A percentile compares a stretch with the other conserved stretches of the same genome.
Conservation (phyloP, 208 protist species). For the Trypanosoma cruzi region DNA sequence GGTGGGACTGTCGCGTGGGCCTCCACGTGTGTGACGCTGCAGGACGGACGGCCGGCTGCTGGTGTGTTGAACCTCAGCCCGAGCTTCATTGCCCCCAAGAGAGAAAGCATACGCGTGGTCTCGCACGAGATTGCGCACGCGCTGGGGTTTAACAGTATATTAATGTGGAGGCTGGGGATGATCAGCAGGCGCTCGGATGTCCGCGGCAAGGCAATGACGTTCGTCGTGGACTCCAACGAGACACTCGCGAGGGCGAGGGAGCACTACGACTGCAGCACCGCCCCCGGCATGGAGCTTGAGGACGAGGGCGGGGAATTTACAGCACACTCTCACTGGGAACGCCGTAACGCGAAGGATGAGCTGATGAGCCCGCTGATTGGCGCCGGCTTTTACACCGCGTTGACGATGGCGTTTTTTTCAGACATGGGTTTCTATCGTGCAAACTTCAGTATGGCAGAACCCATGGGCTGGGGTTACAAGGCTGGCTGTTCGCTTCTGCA, state of each 20-base stretch:
- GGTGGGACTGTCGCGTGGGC: slow-evolving; percentile 55
- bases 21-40: slow-evolving; percentile 28
- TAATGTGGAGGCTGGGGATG: slow-evolving; percentile 6
- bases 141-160: slow-evolving; percentile 34
- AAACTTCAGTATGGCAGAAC: slow-evolving; percentile 56
- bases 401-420: slow-evolving; percentile 79
- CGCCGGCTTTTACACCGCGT: slow-evolving; percentile 13
- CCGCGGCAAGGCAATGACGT: slow-evolving; percentile 34
- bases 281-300: slow-evolving; percentile 70
- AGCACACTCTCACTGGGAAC: slow-evolving; percentile 85
- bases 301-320: slow-evolving; percentile 52
- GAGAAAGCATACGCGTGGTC: slow-evolving; percentile 40
- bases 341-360: slow-evolving; percentile 76
- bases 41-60: slow-evolving; percentile 27
- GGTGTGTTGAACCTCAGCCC: slow-evolving; percentile 57
- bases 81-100: slow-evolving; percentile 18
- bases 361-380: slow-evolving; percentile 56
- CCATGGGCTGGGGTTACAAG: slow-evolving; percentile 65
- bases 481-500: slow-evolving; percentile 54
- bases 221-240: slow-evolving; percentile 33
- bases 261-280: slow-evolving; percentile 66
- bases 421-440: slow-evolving; percentile 79
- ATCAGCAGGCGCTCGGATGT: slow-evolving; percentile 1
- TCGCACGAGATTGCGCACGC: too few species aligned
- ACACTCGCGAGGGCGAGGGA: slow-evolving; percentile 32